Evolutionary conservation across 2,329 filamentous ascomycete species (phyloP).

Genomic region (Fusarium mexicanum): DNA sequence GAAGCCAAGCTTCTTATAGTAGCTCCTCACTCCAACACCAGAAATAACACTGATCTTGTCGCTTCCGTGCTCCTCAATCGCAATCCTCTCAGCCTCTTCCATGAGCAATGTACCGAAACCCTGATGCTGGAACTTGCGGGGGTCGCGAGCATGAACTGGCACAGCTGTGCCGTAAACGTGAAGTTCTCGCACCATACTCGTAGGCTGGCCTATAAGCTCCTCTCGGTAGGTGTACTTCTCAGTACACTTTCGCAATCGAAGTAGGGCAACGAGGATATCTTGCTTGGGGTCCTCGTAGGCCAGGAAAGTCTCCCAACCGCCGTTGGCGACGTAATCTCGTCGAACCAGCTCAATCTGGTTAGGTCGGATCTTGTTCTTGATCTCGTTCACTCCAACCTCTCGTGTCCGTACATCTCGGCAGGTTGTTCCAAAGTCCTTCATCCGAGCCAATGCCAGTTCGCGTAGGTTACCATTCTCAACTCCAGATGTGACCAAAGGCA

Average conservation of each 20-base stretch:
- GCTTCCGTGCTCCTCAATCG: slow-evolving; percentile 92
- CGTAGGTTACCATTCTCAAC: slow-evolving; percentile 98
- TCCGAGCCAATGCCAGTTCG: slow-evolving; percentile 91
- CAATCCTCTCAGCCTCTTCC: slow-evolving; percentile 97
- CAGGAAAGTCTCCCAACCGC: slow-evolving; percentile 97
- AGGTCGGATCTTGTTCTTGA: slow-evolving; percentile 97
- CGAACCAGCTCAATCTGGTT: slow-evolving; percentile 96
- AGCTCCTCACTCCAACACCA: slow-evolving; percentile 95
- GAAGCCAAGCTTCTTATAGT: slow-evolving; percentile 94
- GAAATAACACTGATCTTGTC: slow-evolving; percentile 96
- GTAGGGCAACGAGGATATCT: slow-evolving; percentile 91
- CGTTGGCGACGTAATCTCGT: slow-evolving; percentile 93
- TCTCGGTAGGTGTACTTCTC: slow-evolving; percentile 91
- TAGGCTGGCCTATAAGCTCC: slow-evolving; percentile 86
- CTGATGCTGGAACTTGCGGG: slow-evolving; percentile 97
- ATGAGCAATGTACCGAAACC: slow-evolving; percentile 95
- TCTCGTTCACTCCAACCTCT: slow-evolving; percentile 98
- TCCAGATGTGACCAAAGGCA: slow-evolving; percentile 98
- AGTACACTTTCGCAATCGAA: slow-evolving; percentile 90
- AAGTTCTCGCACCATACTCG: slow-evolving; percentile 90
- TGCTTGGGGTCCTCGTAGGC: slow-evolving; percentile 99
- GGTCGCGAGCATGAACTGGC: slow-evolving; percentile 94
- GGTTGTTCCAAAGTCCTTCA: slow-evolving; percentile 98
- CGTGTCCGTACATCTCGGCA: slow-evolving; percentile 96
- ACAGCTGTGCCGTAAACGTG: slow-evolving; percentile 98